Conservation (phyloP, 257 asterid species). For the Solanum neorickii region DNA sequence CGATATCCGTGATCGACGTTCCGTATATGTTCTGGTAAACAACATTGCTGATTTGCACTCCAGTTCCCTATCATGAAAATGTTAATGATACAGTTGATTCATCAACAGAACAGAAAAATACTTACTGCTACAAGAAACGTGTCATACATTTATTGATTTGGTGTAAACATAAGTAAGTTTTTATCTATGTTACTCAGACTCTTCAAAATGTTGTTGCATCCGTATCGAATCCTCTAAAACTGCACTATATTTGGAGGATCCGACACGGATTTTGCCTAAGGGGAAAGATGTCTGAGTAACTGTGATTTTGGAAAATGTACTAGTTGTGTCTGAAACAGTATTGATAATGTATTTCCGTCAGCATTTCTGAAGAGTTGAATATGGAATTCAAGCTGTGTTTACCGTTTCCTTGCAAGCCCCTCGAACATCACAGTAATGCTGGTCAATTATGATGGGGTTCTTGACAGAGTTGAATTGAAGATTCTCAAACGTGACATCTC, state of each 20-base stretch:
- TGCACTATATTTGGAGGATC: not conserved
- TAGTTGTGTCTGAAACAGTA: not conserved
- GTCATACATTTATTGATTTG: not conserved
- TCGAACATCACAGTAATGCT: slow-evolving; percentile 32
- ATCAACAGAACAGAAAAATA: not conserved
- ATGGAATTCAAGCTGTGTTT: not conserved
- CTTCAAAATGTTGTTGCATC: not conserved
- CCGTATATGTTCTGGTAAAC: slow-evolving; percentile 23
- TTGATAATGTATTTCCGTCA: not conserved
- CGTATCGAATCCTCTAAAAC: not conserved
- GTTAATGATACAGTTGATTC: not conserved
- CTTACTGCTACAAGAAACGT: not conserved
- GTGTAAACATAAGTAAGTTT: not conserved
- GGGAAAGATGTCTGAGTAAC: not conserved
- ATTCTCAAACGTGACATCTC: slow-evolving; percentile 29
- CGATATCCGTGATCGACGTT: slow-evolving; percentile 34
- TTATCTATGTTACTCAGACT: not conserved
- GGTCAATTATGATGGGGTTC: slow-evolving; percentile 63
- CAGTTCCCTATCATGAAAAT: slow-evolving; percentile 27
- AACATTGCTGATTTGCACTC: slow-evolving; percentile 49
- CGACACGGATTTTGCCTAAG: not conserved
- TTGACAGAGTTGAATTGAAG: slow-evolving; percentile 27
- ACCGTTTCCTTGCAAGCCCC: slow-evolving; percentile 34
- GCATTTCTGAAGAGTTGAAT: not conserved
- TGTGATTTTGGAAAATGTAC: not conserved